phyloP scores from a whole-genome alignment of 306 rosid genomes.

The Prunus campanulata region DNA sequence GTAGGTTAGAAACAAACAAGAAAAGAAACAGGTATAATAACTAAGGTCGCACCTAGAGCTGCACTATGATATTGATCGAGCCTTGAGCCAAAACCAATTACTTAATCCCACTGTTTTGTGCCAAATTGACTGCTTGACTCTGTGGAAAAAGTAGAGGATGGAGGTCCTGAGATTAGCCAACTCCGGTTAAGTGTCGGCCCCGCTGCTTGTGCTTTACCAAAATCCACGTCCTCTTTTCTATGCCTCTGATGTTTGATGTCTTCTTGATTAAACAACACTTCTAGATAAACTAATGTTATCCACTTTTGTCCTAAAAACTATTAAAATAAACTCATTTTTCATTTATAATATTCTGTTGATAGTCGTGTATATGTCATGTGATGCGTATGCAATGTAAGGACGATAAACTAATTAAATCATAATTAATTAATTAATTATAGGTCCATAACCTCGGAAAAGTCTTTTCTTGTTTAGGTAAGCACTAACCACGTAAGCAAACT shows the following conservation, averaged over 20 bases:
- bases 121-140: conserved; percentile 10
- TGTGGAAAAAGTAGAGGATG: background rate
- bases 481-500: too few species aligned
- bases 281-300: background rate
- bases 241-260: background rate
- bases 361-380: background rate
- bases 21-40: background rate
- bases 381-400: background rate
- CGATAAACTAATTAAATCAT: too few species aligned
- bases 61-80: background rate
- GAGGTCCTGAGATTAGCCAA: background rate
- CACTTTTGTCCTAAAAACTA: background rate
- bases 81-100: conserved; percentile 10
- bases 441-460: too few species aligned
- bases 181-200: background rate
- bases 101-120: background rate
- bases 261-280: background rate
- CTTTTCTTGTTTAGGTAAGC: too few species aligned
- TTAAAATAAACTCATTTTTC: background rate
- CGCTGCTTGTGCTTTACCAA: background rate
- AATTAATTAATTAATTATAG: too few species aligned
- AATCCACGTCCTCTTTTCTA: background rate
- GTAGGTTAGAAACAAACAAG: background rate
- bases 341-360: background rate
- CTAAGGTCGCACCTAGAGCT: background rate